Evolutionary conservation across 441 rosid species (phyloP), one percentile per base, ranked within the genome.

Genomic region (Gossypium lobatum): DNA sequence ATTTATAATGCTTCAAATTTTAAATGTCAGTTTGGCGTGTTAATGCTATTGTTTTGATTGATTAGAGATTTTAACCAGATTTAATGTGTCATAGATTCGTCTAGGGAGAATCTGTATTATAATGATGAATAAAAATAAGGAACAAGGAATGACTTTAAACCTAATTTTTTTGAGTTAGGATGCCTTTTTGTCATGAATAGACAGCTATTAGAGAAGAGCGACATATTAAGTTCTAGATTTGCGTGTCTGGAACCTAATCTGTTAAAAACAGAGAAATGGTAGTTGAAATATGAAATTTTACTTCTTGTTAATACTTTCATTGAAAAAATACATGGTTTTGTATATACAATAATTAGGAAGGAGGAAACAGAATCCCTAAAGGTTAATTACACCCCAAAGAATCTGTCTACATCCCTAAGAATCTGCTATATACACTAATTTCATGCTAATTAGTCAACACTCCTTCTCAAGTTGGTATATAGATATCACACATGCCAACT

Each of bases 81-180:
- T 10, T 45, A 4, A 61, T 17, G 34, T 60, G n/a, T 46, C 58
- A 39, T 53, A 50, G 13, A 26, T 61, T 72, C 8, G 14, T 48
- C 16, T 60, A 9, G 18, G 18, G 21, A 61, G 75, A 72, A 60
- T 45, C 69, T 71, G 13, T 71, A 34, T 25, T 58, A 18, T 72
- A 59, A 21, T 39, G 61, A 23, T 59, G 21, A 16, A 21, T 17
- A 59, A 6, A 10, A 6, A 21, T 59, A 14, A 42, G 26, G 28
- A 18, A 3, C 0, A 9, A 13, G 42, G 31, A 67, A 45, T 48
- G 23, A 6, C 39, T 48, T 66, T 18, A 37, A 64, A 39, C 9
- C 10, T n/a, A 18, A 4, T 39, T 18, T 64, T 31, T 7, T 64
- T 45, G 4, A 21, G 45, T 61, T n/a, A 61, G 34, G 18, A 20